Conservation (phyloP, 148 eudicot species). For the Heliosperma pusillum region DNA sequence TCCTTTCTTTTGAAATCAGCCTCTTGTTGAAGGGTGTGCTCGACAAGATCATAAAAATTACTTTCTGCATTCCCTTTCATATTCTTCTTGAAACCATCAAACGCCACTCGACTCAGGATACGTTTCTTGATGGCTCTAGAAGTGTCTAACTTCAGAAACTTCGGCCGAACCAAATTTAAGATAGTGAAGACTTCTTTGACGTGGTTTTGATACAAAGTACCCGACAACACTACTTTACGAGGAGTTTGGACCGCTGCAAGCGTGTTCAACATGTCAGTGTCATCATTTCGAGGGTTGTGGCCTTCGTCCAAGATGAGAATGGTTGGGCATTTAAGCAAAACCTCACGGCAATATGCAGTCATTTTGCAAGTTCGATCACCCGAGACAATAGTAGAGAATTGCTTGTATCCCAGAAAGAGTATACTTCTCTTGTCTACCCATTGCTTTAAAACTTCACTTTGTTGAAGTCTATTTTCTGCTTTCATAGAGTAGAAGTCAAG, state of each 20-base stretch:
- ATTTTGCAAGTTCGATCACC: slow-evolving; percentile 40
- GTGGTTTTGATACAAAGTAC: slow-evolving; percentile 91
- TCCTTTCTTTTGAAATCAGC: slow-evolving; percentile 53
- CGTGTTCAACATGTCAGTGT: slow-evolving; percentile 69
- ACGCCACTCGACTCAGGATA: slow-evolving; percentile 58
- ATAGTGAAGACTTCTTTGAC: slow-evolving; percentile 88
- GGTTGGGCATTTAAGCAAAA: slow-evolving; percentile 51
- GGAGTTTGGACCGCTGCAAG: slow-evolving; percentile 75
- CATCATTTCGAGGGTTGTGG: slow-evolving; percentile 84
- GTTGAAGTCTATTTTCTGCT: slow-evolving; percentile 73
- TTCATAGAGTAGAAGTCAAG: slow-evolving; percentile 76
- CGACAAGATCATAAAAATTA: slow-evolving; percentile 71
- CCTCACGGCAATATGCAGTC: slow-evolving; percentile 59
- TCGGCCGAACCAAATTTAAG: slow-evolving; percentile 79
- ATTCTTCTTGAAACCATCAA: slow-evolving; percentile 35
- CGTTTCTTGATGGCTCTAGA: slow-evolving; percentile 51
- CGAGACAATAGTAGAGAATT: slow-evolving; percentile 66
- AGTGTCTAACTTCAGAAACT: slow-evolving; percentile 54
- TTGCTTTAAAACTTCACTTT: slow-evolving; percentile 61
- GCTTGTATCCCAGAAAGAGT: slow-evolving; percentile 76
- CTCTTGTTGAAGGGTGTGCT: slow-evolving; percentile 65
- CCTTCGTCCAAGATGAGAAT: slow-evolving; percentile 89
- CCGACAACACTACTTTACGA: slow-evolving; percentile 88
- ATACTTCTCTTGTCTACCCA: slow-evolving; percentile 69
- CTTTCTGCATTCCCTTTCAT: slow-evolving; percentile 46